Conservation (phyloP, 2,329 filamentous ascomycete species). For the Celoporthe dispersa region DNA sequence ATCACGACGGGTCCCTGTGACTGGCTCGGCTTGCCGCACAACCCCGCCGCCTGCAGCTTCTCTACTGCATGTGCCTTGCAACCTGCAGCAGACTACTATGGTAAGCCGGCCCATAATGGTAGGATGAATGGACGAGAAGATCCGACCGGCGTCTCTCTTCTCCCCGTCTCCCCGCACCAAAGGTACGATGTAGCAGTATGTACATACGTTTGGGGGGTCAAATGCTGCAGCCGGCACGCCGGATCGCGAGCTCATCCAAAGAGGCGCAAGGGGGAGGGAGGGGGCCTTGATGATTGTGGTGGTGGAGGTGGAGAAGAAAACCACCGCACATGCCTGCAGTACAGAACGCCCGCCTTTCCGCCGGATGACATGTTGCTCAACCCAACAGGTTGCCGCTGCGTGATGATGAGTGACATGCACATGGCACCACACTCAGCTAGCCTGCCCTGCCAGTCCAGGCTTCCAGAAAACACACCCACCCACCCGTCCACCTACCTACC, state of each 20-base stretch:
- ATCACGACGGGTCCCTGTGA: background rate
- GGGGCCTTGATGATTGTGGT: too few relatives aligned
- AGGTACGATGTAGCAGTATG: background rate
- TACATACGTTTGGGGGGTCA: background rate
- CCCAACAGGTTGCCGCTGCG: too few relatives aligned
- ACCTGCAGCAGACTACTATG: background rate
- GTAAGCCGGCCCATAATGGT: background rate
- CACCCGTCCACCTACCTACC: too few relatives aligned
- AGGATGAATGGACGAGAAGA: background rate
- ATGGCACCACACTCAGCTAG: too few relatives aligned
- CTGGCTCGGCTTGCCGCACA: background rate
- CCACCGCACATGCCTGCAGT: too few relatives aligned
- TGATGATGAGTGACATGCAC: too few relatives aligned
- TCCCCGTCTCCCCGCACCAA: background rate
- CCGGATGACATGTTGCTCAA: too few relatives aligned
- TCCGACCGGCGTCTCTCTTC: background rate
- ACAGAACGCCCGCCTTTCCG: too few relatives aligned
- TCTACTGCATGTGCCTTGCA: slow-evolving; percentile 2
- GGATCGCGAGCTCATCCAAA: background rate
- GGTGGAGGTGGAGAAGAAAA: too few relatives aligned
- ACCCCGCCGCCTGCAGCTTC: slow-evolving; percentile 1
- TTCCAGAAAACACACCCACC: too few relatives aligned
- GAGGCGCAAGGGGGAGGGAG: background rate
- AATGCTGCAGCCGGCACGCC: background rate
- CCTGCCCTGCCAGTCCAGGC: too few relatives aligned